Evolutionary conservation across 1,284 basidiomycete genomes (phyloP), one percentile per base, ranked within the genome.

Genomic region (Volvariella surrecta): DNA sequence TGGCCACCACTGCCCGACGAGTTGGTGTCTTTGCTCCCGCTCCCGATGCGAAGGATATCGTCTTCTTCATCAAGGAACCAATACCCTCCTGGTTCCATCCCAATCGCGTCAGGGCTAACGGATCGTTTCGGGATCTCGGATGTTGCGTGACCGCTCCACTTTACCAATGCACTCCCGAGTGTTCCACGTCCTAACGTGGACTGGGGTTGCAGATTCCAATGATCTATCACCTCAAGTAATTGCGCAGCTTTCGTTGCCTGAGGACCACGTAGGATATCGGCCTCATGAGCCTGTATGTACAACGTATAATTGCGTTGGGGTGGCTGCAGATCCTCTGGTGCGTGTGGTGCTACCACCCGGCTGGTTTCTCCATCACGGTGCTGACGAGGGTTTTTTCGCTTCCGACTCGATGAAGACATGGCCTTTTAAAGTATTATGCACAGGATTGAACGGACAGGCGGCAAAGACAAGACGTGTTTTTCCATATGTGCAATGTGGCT

Each of bases 211-310:
- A 48, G 44, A 38, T 44, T 21, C 40, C 47, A 30, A 37, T 56
- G 57, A 16, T 58, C 48, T 7, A 53, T 45, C 1, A 58, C 64
- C 50, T 82, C 77, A 17, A 81, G 63, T 16, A 74, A 67, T 13
- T 58, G 56, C 0, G 73, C 74, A 1, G 71, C 58, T 8, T 60
- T 53, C 4, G 50, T 50, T 2, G 70, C 73, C 17, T 60, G 58
- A 0, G 73, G 65, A 3, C 78, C 76, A 22, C 65, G 68, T 1
- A 75, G 55, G 28, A 87, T 53, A 46, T 82, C 78, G 3, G 80
- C 80, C 60, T 87, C 84, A 50, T 84, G 67, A 0, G 79, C 82
- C 34, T 35, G 34, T 6, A 35, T 35, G 18, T 35, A 35, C 8
- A 35, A 19, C 7, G 34, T 8, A 15, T 35, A 35, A 15, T 35